Base-by-base conservation (phyloP, 1,139 yeast genomes). In the Chernovozyma aurita region DNA sequence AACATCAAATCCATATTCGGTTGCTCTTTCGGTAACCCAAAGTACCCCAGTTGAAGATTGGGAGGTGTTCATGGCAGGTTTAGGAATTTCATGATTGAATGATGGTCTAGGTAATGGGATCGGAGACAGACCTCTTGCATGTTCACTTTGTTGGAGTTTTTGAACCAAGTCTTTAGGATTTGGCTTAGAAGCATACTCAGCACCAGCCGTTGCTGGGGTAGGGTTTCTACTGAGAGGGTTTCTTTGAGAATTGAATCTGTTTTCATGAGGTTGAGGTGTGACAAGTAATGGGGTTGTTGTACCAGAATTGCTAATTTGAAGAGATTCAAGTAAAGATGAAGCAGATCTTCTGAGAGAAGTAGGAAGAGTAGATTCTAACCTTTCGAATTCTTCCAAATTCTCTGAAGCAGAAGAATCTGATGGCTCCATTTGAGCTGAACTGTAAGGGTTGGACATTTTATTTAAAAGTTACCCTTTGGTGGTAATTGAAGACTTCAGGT, bases 1-100 rank as follows among this genome's bases (percentile, higher is more conserved):
- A 6, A 64, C 62, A 32, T 65, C 59, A 52, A 65, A 79, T 0
- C 85, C 85, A 51, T 77, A 73, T 41, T 75, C 83, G 31, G 64
- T 57, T 22, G 85, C 85, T 46, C 83, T 64, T 51, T 79, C 85
- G 1, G 85, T 79, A 34, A 78, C 78, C 85, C 85, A 79, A 42
- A 78, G 71, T 15, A 79, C 85, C 40, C 85, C 85, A 1, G 85
- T 79, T 8, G 83, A 76, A 12, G 80, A 73, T 48, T 78, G 82
- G 37, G 70, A 69, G 25, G 78, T 73, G 55, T 78, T 80, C 63
- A 78, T 61, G 11, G 84, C 85, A 2, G 85, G 85, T 48, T 70
- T 71, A 43, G 69, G 70, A 42, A 73, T 72, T 32, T 57, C 68
- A 31, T 65, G 71, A 41, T 69, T 60, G 45, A 64, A 61, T 36